Evolutionary conservation across 2,329 filamentous ascomycete genomes (phyloP).

Genomic region (Cordyceps cateniannulata): DNA sequence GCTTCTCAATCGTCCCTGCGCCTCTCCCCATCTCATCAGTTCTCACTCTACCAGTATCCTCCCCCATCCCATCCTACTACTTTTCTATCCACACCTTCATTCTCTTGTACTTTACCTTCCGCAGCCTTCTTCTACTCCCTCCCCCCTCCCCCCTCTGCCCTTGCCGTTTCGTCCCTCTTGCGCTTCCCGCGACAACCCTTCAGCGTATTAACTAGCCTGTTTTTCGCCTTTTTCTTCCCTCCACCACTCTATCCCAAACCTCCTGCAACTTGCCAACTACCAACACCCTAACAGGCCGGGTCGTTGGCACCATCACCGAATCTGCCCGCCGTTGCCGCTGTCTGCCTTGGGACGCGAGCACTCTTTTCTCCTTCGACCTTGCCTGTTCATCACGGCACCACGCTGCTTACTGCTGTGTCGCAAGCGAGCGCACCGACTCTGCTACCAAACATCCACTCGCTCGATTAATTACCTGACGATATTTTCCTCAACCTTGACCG

Average conservation of each 20-base stretch:
- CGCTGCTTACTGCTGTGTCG: neutral
- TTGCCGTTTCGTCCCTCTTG: slow-evolving; percentile 3
- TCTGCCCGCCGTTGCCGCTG: neutral
- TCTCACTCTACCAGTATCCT: neutral
- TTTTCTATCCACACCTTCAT: neutral
- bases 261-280: neutral
- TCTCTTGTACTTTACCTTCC: neutral
- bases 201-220: neutral
- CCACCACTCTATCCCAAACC: neutral
- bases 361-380: neutral
- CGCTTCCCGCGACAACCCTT: neutral
- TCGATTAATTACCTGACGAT: neutral
- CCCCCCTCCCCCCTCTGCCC: neutral
- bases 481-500: neutral
- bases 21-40: neutral
- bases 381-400: neutral
- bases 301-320: neutral
- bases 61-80: neutral
- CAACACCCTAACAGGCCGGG: neutral
- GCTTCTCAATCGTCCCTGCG: neutral
- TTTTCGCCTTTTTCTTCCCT: neutral
- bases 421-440: neutral
- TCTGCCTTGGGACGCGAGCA: neutral
- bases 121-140: neutral
- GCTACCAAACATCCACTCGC: neutral